These are phyloP conservation scores for Candolleomyces aberdarensis DNA, from an alignment of 768 basidiomycete species.

Conservation along the genomic window DNA sequence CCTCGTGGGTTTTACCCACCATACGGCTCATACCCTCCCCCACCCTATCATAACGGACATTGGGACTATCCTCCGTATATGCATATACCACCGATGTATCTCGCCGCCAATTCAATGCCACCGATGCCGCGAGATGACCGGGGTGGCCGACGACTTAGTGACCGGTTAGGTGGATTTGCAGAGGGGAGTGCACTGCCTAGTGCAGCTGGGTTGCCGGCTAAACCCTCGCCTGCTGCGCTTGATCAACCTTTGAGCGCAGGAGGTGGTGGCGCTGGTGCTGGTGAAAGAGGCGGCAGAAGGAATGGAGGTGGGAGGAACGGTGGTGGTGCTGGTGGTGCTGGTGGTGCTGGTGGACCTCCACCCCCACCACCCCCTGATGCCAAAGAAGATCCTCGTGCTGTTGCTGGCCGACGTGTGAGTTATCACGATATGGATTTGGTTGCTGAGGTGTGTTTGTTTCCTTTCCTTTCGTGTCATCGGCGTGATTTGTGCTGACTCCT, in stretches of 20 bases:
- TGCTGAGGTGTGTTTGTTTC: conserved; percentile 54
- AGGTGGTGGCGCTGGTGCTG: conserved; percentile 43
- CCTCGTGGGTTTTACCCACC: conserved; percentile 17
- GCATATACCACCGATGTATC: conserved; percentile 31
- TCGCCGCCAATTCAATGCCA: conserved; percentile 28
- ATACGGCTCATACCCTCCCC: conserved; percentile 42
- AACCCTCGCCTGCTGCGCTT: conserved; percentile 57
- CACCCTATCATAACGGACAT: conserved; percentile 38
- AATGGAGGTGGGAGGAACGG: conserved; percentile 29
- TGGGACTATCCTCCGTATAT: conserved; percentile 41
- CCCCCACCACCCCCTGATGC: conserved; percentile 85
- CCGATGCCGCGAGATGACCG: conserved; percentile 49
- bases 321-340: too few relatives aligned
- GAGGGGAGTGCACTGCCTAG: conserved; percentile 50
- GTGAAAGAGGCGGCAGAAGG: conserved; percentile 41
- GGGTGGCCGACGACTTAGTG: conserved; percentile 61
- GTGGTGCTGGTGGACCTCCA: conserved; percentile 44
- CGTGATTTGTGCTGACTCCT: conserved; percentile 12
- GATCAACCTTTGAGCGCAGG: conserved; percentile 53
- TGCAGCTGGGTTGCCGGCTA: conserved; percentile 75
- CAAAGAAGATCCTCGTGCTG: conserved; percentile 90
- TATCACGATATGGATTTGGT: conserved; percentile 96
- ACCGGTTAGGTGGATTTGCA: conserved; percentile 78
- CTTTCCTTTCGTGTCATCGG: conserved; percentile 1
- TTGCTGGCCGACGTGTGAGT: conserved; percentile 84